These are phyloP conservation scores for Beauveria rudraprayagi DNA, from an alignment of 2,329 filamentous ascomycete species.

Conservation along the genomic window DNA sequence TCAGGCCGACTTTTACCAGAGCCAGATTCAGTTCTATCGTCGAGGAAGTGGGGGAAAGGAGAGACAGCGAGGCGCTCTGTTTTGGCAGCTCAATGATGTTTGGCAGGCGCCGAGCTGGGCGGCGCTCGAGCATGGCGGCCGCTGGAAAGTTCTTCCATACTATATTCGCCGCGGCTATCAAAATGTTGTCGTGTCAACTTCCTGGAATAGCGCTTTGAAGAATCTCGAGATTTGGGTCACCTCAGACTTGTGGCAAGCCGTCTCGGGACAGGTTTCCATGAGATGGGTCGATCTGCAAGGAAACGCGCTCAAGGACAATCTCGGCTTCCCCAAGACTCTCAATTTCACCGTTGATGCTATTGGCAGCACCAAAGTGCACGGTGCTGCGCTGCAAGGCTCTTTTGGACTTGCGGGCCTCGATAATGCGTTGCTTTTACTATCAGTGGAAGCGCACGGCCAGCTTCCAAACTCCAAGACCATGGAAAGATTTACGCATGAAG, in stretches of 20 bases:
- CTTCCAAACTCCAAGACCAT: slow-evolving; percentile 8
- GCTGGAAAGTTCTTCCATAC: slow-evolving; percentile 57
- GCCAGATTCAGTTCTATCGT: slow-evolving; percentile 5
- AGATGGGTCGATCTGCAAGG: slow-evolving; percentile 12
- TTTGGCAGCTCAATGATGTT: slow-evolving; percentile 59
- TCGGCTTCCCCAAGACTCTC: slow-evolving; percentile 5
- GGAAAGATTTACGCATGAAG: slow-evolving; percentile 9
- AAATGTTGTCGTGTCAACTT: slow-evolving; percentile 45
- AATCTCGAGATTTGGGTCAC: slow-evolving; percentile 36
- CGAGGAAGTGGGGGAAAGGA: slow-evolving; percentile 35
- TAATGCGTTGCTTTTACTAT: slow-evolving; percentile 12
- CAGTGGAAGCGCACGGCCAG: slow-evolving; percentile 11
- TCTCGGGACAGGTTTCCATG: slow-evolving; percentile 10
- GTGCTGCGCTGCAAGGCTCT: not conserved
- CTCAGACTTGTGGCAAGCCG: slow-evolving; percentile 14
- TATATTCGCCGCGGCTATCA: slow-evolving; percentile 49
- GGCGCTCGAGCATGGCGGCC: slow-evolving; percentile 52
- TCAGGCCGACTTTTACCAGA: slow-evolving; percentile 31
- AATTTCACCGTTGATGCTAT: slow-evolving; percentile 12
- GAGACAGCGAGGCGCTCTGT: slow-evolving; percentile 50
- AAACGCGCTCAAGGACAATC: slow-evolving; percentile 10
- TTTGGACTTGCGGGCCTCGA: not conserved
- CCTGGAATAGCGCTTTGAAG: slow-evolving; percentile 20
- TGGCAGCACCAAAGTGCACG: slow-evolving; percentile 3
- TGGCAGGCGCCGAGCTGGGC: slow-evolving; percentile 59